Conservation (phyloP, 345 rosid genomes). For the Citrus glauca region DNA sequence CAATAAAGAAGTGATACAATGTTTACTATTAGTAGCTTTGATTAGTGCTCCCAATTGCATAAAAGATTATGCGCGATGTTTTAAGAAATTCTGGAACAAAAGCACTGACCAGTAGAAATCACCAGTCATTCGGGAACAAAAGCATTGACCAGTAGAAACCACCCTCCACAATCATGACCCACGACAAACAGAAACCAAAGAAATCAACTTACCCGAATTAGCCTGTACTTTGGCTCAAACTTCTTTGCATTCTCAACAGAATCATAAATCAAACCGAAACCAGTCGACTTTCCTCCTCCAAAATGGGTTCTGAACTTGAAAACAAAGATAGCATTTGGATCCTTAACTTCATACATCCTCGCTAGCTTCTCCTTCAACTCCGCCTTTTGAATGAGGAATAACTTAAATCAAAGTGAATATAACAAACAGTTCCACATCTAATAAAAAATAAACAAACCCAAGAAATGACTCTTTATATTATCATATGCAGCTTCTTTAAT, state of each 20-base stretch:
- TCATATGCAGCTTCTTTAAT: neutral
- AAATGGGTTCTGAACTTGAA: conserved; percentile 75
- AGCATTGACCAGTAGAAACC: neutral
- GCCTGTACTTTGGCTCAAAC: conserved; percentile 67
- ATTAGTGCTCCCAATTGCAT: neutral
- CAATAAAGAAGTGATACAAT: neutral
- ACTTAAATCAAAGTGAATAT: neutral
- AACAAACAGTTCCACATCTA: neutral
- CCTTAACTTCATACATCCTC: conserved; percentile 60
- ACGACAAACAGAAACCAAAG: neutral
- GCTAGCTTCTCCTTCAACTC: conserved; percentile 63
- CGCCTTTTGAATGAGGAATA: conserved; percentile 23
- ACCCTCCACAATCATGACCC: neutral
- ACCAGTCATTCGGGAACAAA: neutral
- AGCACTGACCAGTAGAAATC: too few relatives aligned
- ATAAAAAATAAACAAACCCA: too few relatives aligned
- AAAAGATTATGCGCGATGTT: neutral
- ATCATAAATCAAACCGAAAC: conserved; percentile 68
- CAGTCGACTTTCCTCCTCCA: conserved; percentile 77
- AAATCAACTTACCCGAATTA: conserved; percentile 55
- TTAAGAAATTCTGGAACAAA: neutral
- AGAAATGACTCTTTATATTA: too few relatives aligned
- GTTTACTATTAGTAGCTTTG: neutral
- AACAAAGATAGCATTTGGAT: conserved; percentile 55
- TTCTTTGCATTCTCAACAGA: conserved; percentile 63